phyloP scores from a whole-genome alignment of 179 eudicot genomes.

The Beta macrorhiza region DNA sequence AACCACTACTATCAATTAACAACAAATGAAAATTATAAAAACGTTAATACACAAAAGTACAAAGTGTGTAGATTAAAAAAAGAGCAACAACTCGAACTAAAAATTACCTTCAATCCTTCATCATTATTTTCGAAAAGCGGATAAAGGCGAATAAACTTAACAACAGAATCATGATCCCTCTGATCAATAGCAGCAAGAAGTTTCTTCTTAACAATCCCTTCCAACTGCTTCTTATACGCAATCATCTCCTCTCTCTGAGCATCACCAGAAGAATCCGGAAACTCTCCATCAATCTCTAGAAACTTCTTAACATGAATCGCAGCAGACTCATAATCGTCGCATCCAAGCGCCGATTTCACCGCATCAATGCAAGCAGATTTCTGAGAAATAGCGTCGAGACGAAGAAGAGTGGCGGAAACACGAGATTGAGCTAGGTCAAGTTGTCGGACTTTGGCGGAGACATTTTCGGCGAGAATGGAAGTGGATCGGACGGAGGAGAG shows the following conservation, averaged over 20 bases:
- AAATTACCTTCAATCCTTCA: constrained; percentile 67
- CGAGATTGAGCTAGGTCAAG: constrained; percentile 86
- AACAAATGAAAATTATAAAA: too few species aligned
- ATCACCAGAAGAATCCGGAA: constrained; percentile 45
- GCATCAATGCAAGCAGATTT: constrained; percentile 60
- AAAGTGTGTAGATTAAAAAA: too few species aligned
- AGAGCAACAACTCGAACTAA: neutral
- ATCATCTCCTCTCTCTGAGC: constrained; percentile 68
- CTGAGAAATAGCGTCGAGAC: constrained; percentile 70
- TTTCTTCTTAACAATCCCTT: constrained; percentile 56
- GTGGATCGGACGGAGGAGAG: constrained; percentile 68
- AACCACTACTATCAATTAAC: too few species aligned
- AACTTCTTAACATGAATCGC: constrained; percentile 56
- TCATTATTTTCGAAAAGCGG: constrained; percentile 70
- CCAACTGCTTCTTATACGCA: constrained; percentile 62
- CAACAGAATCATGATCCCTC: constrained; percentile 60
- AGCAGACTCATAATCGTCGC: constrained; percentile 68
- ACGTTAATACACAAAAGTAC: too few species aligned
- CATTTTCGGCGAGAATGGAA: constrained; percentile 64
- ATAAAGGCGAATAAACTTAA: constrained; percentile 61
- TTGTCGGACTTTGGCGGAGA: constrained; percentile 71
- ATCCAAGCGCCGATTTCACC: constrained; percentile 44
- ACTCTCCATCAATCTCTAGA: constrained; percentile 62
- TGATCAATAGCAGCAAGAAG: constrained; percentile 60
- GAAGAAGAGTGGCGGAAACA: constrained; percentile 58